A percentile compares a stretch with the other conserved stretches of the same genome.
These are phyloP conservation scores for Yamadazyma songkhlaensis DNA, from an alignment of 1,139 yeast genomes.

Conservation along the genomic window DNA sequence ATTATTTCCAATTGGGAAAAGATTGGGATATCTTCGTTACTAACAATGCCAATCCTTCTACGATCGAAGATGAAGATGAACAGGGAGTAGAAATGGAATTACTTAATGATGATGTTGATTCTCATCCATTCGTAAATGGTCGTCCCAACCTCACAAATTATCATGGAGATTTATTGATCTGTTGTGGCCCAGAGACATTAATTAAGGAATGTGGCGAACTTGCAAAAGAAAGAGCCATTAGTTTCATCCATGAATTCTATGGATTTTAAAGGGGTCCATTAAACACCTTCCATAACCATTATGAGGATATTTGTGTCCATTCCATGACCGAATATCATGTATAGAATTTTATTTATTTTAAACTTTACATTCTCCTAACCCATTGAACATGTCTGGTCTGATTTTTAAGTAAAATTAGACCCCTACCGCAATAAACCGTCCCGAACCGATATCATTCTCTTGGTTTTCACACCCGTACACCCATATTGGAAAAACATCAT, in stretches of 20 bases:
- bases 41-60: background rate
- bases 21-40: constrained; percentile 18
- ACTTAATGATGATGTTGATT: constrained; percentile 5
- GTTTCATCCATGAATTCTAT: constrained; percentile 7
- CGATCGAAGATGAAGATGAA: constrained; percentile 7
- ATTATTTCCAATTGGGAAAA: constrained; percentile 15
- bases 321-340: too few species aligned
- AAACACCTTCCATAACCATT: too few species aligned
- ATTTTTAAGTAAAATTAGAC: too few species aligned
- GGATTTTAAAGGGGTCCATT: constrained; percentile 3
- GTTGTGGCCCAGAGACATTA: constrained; percentile 66
- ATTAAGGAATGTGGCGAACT: constrained; percentile 45
- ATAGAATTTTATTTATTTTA: too few species aligned
- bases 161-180: constrained; percentile 40
- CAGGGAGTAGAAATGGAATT: constrained; percentile 15
- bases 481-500: too few species aligned
- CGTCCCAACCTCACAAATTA: constrained; percentile 41
- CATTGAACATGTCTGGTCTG: too few species aligned
- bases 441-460: too few species aligned
- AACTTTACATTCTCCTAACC: too few species aligned
- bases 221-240: constrained; percentile 34
- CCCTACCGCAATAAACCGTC: too few species aligned
- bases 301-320: too few species aligned
- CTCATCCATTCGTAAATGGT: constrained; percentile 16
- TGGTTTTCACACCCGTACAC: too few species aligned